Evolutionary conservation across 2,329 filamentous ascomycete genomes (phyloP).

Genomic region (Fusarium euwallaceae): DNA sequence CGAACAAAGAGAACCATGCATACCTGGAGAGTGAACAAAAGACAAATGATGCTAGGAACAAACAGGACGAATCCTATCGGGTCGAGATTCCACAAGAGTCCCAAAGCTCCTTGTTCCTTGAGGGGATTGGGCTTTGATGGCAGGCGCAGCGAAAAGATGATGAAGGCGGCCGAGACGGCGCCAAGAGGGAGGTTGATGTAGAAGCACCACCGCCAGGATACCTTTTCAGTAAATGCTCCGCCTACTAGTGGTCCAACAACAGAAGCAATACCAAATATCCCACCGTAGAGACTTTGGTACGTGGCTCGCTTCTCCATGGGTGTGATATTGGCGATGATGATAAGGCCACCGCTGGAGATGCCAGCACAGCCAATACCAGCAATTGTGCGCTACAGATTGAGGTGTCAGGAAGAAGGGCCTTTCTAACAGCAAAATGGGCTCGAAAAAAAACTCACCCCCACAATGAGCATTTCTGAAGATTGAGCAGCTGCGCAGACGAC

Average conservation of each 20-base stretch:
- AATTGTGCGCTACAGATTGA: not conserved
- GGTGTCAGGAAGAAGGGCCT: too few species aligned
- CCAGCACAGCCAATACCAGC: conserved; percentile 14
- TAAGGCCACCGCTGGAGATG: conserved; percentile 9
- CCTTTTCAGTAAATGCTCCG: not conserved
- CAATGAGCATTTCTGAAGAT: conserved; percentile 13
- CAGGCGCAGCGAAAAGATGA: not conserved
- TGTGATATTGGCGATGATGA: conserved; percentile 19
- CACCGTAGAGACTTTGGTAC: conserved; percentile 13
- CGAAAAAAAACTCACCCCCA: not conserved
- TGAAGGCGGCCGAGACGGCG: not conserved
- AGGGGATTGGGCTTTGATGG: not conserved
- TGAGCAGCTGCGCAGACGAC: conserved; percentile 19
- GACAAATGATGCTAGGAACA: not conserved
- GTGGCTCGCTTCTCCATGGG: conserved; percentile 17
- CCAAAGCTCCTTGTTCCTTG: not conserved
- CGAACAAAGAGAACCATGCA: not conserved
- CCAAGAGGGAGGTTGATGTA: not conserved
- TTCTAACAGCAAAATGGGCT: too few species aligned
- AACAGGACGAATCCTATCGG: not conserved
- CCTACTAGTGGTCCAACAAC: conserved; percentile 17
- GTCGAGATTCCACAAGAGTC: not conserved
- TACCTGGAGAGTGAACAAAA: not conserved
- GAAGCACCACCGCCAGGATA: not conserved
- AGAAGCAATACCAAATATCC: conserved; percentile 15